These are phyloP conservation scores for Termitomyces sp. DNA, from an alignment of 1,284 basidiomycete species.

Conservation along the genomic window DNA sequence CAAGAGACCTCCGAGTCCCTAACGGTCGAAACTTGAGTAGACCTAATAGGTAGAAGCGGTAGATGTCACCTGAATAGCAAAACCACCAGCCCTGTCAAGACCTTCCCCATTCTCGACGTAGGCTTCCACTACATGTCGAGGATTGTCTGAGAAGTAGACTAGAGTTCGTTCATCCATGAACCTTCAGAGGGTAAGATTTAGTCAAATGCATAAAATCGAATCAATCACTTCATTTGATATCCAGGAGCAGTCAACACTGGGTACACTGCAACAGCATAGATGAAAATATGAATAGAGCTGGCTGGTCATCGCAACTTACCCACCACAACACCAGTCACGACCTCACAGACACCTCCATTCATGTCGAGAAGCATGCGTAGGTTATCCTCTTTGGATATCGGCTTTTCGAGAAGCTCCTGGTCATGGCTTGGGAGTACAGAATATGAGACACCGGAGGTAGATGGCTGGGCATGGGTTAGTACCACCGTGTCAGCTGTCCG, in stretches of 20 bases:
- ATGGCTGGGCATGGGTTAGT: conserved; percentile 67
- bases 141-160: conserved; percentile 76
- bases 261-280: conserved; percentile 53
- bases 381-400: conserved; percentile 76
- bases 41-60: conserved; percentile 10
- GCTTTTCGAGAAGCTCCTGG: conserved; percentile 89
- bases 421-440: conserved; percentile 40
- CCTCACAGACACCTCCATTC: conserved; percentile 81
- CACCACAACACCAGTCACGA: conserved; percentile 84
- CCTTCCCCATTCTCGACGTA: conserved; percentile 91
- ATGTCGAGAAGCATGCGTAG: conserved; percentile 84
- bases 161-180: conserved; percentile 81
- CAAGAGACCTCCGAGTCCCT: conserved; percentile 80
- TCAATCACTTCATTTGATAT: conserved; percentile 68
- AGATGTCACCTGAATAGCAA: conserved; percentile 78
- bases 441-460: conserved; percentile 48
- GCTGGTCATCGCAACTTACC: conserved; percentile 43
- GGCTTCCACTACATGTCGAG: conserved; percentile 63
- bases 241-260: conserved; percentile 84
- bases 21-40: background rate
- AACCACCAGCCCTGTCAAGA: conserved; percentile 88
- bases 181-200: conserved; percentile 34
- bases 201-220: background rate
- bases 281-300: background rate
- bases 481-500: conserved; percentile 85